Conservation (phyloP, 768 basidiomycete species). For the Boletus tomentosulus region DNA sequence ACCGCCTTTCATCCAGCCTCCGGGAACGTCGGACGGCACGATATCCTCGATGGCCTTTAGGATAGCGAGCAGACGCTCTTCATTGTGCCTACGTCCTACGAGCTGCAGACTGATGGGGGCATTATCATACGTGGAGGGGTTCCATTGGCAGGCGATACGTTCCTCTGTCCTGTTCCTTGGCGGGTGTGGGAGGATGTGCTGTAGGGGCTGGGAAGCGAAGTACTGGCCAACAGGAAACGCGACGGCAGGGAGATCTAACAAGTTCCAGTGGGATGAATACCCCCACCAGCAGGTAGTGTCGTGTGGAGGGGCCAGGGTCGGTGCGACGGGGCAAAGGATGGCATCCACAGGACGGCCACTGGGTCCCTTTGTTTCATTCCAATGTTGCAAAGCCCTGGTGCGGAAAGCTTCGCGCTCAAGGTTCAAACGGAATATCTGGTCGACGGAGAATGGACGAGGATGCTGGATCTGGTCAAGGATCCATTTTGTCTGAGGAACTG, state of each 20-base stretch:
- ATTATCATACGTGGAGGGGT: constrained; percentile 38
- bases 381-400: constrained; percentile 37
- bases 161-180: constrained; percentile 37
- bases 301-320: constrained; percentile 47
- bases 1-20: constrained; percentile 1
- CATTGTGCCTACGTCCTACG: constrained; percentile 46
- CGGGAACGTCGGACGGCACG: constrained; percentile 16
- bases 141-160: constrained; percentile 38
- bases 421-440: constrained; percentile 44
- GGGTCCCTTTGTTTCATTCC: constrained; percentile 37
- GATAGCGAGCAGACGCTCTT: constrained; percentile 46
- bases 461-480: constrained; percentile 39
- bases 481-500: constrained; percentile 43
- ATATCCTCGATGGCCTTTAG: constrained; percentile 36
- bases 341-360: constrained; percentile 46
- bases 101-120: constrained; percentile 47
- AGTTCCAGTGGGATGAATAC: constrained; percentile 51
- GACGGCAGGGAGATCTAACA: constrained; percentile 45
- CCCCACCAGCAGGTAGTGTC: constrained; percentile 47
- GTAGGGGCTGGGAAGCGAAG: constrained; percentile 21
- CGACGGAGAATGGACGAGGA: constrained; percentile 35
- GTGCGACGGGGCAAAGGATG: constrained; percentile 43
- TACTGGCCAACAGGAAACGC: constrained; percentile 44
- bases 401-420: constrained; percentile 42
- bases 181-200: constrained; percentile 11